Conservation (phyloP, 805 yeast genomes). For the Lipomyces sp. region DNA sequence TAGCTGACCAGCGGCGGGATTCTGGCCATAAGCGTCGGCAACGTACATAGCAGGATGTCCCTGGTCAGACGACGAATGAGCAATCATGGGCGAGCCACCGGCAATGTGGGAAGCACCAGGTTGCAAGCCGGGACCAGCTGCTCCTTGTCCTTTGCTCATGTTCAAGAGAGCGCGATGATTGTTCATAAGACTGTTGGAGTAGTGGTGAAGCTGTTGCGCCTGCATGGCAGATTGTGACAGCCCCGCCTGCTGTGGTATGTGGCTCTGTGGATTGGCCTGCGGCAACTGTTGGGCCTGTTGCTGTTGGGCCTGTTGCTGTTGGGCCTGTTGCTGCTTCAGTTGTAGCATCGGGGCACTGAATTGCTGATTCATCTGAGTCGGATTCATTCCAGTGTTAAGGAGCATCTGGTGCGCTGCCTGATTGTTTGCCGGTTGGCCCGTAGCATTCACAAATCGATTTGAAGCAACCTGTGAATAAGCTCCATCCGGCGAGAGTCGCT, state of each 20-base stretch:
- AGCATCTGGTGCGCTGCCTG: constrained; percentile 38
- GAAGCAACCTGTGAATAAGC: constrained; percentile 36
- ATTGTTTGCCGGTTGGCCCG: constrained; percentile 23
- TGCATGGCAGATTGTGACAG: constrained; percentile 24
- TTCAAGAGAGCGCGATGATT: constrained; percentile 31
- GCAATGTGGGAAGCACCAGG: constrained; percentile 24
- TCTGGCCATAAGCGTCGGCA: constrained; percentile 33
- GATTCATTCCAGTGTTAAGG: constrained; percentile 37
- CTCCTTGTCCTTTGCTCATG: constrained; percentile 27
- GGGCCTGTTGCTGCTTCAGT: constrained; percentile 32
- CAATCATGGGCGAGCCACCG: constrained; percentile 29
- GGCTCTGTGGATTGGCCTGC: constrained; percentile 42
- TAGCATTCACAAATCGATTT: constrained; percentile 17
- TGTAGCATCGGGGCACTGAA: constrained; percentile 42
- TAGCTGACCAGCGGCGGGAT: constrained; percentile 44
- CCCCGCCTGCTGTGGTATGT: constrained; percentile 16
- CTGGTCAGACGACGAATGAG: constrained; percentile 28
- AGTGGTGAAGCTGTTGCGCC: constrained; percentile 38
- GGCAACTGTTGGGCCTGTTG: constrained; percentile 26
- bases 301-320: constrained; percentile 37
- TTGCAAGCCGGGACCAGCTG: constrained; percentile 11
- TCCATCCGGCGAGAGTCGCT: constrained; percentile 46
- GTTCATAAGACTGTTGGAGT: constrained; percentile 27
- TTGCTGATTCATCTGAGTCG: constrained; percentile 23
- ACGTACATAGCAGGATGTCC: constrained; percentile 32